Evolutionary conservation across 371 early-diverging fungal species (phyloP).

Genomic region (Mortierella sp.): DNA sequence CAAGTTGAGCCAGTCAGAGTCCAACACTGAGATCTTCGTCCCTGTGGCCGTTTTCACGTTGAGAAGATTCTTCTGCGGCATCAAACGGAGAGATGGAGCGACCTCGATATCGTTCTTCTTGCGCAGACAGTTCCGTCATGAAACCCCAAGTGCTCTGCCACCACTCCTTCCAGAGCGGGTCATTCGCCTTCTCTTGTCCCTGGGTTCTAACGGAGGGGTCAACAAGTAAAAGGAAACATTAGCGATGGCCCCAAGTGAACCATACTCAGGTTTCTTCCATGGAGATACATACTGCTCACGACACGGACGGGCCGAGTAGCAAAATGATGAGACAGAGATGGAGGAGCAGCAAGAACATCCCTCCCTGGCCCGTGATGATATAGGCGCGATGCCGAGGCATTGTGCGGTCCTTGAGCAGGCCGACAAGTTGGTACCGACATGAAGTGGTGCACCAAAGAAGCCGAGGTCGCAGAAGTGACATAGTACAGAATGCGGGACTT

Average conservation of each 20-base stretch:
- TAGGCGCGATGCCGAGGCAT: too few relatives aligned
- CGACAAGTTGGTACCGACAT: too few relatives aligned
- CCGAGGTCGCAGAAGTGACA: too few relatives aligned
- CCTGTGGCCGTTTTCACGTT: constrained; percentile 72
- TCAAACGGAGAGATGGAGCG: constrained; percentile 91
- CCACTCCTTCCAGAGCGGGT: constrained; percentile 91
- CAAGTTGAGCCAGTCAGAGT: constrained; percentile 93
- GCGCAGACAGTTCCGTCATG: constrained; percentile 86
- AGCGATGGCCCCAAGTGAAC: not conserved
- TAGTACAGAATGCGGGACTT: constrained; percentile 55
- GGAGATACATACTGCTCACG: constrained; percentile 14
- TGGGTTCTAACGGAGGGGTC: constrained; percentile 55
- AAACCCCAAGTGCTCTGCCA: constrained; percentile 84
- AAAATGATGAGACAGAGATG: constrained; percentile 18
- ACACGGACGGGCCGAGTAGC: constrained; percentile 4
- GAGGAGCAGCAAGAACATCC: too few relatives aligned
- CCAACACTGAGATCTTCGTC: constrained; percentile 60
- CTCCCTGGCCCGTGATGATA: too few relatives aligned
- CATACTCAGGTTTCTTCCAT: not conserved
- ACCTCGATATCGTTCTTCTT: constrained; percentile 95
- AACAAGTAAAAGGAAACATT: not conserved
- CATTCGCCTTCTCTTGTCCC: constrained; percentile 87
- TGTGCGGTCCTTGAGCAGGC: too few relatives aligned
- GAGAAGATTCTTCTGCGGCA: constrained; percentile 78
- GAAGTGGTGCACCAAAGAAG: too few relatives aligned